Percentiles rank a stretch among this genome's conserved stretches.
These are phyloP conservation scores for Rhodotorula babjevae DNA, from an alignment of 768 basidiomycete genomes.

Conservation along the genomic window DNA sequence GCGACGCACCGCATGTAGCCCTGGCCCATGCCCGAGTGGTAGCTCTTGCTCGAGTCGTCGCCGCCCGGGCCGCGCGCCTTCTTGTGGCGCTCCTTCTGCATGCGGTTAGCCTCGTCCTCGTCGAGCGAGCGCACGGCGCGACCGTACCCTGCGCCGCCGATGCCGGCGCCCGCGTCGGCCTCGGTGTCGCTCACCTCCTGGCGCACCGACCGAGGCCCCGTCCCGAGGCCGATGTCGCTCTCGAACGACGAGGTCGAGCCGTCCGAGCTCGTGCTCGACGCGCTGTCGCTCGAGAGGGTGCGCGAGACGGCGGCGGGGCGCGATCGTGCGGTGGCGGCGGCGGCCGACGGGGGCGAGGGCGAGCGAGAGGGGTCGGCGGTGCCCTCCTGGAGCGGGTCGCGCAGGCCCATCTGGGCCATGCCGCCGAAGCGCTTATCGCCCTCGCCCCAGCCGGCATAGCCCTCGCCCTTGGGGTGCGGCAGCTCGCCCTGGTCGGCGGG, in stretches of 20 bases:
- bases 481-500: not conserved
- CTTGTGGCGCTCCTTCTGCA: not conserved
- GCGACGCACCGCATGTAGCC: constrained; percentile 21
- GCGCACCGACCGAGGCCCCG: not conserved
- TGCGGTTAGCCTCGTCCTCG: constrained; percentile 2
- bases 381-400: not conserved
- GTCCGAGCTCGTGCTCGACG: not conserved
- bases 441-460: constrained; percentile 18
- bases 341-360: not conserved
- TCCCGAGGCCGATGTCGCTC: not conserved
- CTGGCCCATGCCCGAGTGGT: constrained; percentile 13
- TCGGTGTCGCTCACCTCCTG: not conserved
- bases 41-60: constrained; percentile 4
- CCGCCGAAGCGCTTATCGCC: constrained; percentile 24
- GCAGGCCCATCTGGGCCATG: constrained; percentile 20
- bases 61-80: no score
- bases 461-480: not conserved
- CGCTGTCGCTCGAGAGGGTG: not conserved
- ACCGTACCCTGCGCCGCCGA: constrained; percentile 5
- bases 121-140: not conserved
- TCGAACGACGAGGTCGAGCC: not conserved
- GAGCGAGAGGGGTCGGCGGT: no score
- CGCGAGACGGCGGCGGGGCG: not conserved
- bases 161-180: not conserved
- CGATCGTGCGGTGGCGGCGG: not conserved